phyloP scores from a whole-genome alignment of 257 asterid genomes.

The Petunia secreta region DNA sequence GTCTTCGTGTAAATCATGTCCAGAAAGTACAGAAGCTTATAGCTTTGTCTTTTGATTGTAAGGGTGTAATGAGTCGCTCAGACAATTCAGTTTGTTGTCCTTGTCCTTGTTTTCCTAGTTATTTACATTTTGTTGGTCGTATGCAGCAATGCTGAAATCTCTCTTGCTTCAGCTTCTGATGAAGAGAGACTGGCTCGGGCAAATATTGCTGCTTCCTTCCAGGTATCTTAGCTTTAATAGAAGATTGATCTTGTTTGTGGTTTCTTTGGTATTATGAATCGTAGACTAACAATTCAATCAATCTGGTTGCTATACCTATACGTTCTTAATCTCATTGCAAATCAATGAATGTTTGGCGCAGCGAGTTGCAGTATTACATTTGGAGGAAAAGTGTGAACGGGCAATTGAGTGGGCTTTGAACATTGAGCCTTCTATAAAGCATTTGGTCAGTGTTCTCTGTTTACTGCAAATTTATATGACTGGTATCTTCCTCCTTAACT shows the following conservation, averaged over 20 bases:
- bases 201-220: conserved; percentile 98
- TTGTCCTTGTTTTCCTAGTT: background rate
- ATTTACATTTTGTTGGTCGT: background rate
- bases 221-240: conserved; percentile 43
- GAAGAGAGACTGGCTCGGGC: conserved; percentile 85
- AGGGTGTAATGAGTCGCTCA: background rate
- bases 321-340: conserved; percentile 4
- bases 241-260: background rate
- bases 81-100: conserved; percentile 4
- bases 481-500: background rate
- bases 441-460: conserved; percentile 58
- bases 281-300: background rate
- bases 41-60: conserved; percentile 1
- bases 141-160: conserved; percentile 73
- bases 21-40: background rate
- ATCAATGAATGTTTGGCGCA: conserved; percentile 38
- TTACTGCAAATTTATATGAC: background rate
- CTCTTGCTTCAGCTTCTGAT: conserved; percentile 65
- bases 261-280: background rate
- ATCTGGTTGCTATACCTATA: background rate
- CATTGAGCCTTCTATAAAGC: conserved; percentile 79
- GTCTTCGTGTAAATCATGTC: background rate
- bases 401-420: conserved; percentile 90
- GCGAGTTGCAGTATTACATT: conserved; percentile 90
- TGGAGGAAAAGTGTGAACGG: conserved; percentile 86